phyloP scores from a whole-genome alignment of 805 yeast species.

The Myxozyma sirexii region DNA sequence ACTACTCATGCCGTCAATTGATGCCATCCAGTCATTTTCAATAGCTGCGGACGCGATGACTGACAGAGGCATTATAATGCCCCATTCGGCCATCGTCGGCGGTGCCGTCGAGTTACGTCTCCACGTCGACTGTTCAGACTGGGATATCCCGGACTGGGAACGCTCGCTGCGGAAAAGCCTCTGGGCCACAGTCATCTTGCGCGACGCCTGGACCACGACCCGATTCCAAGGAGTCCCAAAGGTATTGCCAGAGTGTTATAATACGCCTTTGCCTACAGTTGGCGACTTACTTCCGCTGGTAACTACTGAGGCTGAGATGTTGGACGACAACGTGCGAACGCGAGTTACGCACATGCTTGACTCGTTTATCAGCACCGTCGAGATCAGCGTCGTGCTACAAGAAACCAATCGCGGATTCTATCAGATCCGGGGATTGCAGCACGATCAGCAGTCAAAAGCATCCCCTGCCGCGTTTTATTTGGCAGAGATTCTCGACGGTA shows the following conservation, averaged over 20 bases:
- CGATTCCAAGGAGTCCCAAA: conserved; percentile 24
- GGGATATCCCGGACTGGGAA: conserved; percentile 96
- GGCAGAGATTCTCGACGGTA: conserved; percentile 12
- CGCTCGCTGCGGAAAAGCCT: conserved; percentile 79
- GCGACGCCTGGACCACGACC: conserved; percentile 71
- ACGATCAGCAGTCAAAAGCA: background rate
- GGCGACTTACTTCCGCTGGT: conserved; percentile 16
- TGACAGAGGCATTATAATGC: conserved; percentile 26
- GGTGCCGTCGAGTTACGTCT: conserved; percentile 85
- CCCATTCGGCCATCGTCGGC: conserved; percentile 58
- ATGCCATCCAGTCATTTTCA: conserved; percentile 18
- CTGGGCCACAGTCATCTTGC: conserved; percentile 91
- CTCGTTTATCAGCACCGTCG: conserved; percentile 13
- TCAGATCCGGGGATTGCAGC: conserved; percentile 6
- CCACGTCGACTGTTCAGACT: conserved; percentile 81
- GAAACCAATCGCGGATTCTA: conserved; percentile 19
- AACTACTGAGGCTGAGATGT: background rate
- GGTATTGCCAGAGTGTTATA: conserved; percentile 15
- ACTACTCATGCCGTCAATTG: conserved; percentile 20
- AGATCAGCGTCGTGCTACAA: conserved; percentile 7
- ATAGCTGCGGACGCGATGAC: conserved; percentile 16
- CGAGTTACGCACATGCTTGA: background rate
- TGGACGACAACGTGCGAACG: background rate
- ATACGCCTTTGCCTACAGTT: conserved; percentile 15
- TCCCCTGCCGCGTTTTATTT: conserved; percentile 10